These are phyloP conservation scores for Ogataea pini DNA, from an alignment of 805 yeast species.

Conservation along the genomic window DNA sequence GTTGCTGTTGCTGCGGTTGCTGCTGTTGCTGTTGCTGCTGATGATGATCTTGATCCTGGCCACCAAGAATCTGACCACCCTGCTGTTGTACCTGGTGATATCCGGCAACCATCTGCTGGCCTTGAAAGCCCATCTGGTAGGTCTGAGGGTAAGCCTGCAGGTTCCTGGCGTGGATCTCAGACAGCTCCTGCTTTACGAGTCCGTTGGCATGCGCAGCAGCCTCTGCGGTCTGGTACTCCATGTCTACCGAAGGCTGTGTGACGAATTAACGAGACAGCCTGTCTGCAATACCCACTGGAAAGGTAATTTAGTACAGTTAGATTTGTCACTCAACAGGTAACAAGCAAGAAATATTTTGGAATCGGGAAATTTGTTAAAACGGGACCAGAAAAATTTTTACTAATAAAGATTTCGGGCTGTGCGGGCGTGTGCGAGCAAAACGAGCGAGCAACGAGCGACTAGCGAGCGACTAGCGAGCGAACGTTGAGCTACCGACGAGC, in stretches of 20 bases:
- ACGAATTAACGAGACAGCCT: slow-evolving; percentile 1
- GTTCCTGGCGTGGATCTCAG: slow-evolving; percentile 4
- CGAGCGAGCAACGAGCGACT: too few relatives aligned
- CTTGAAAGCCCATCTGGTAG: slow-evolving; percentile 8
- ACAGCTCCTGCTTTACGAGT: slow-evolving; percentile 9
- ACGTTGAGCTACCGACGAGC: too few relatives aligned
- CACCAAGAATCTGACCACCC: background rate
- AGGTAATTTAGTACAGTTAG: background rate
- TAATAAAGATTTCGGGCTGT: slow-evolving; percentile 1
- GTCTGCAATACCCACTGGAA: background rate
- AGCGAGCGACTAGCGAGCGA: too few relatives aligned
- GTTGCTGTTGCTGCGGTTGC: slow-evolving; percentile 5
- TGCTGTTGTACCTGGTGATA: background rate
- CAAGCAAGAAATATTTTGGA: slow-evolving; percentile 4
- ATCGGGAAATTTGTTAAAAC: slow-evolving; percentile 7
- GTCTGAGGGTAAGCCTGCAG: slow-evolving; percentile 3
- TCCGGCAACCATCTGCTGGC: slow-evolving; percentile 7
- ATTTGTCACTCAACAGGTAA: background rate
- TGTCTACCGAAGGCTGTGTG: background rate
- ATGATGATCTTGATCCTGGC: background rate
- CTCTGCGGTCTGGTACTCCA: slow-evolving; percentile 11
- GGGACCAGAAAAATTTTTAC: slow-evolving; percentile 13
- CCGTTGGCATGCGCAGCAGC: slow-evolving; percentile 6
- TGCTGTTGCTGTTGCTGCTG: slow-evolving; percentile 6
- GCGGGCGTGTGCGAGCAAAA: slow-evolving; percentile 1